Conservation (phyloP, 179 eudicot genomes). For the Dionaea muscipula region DNA sequence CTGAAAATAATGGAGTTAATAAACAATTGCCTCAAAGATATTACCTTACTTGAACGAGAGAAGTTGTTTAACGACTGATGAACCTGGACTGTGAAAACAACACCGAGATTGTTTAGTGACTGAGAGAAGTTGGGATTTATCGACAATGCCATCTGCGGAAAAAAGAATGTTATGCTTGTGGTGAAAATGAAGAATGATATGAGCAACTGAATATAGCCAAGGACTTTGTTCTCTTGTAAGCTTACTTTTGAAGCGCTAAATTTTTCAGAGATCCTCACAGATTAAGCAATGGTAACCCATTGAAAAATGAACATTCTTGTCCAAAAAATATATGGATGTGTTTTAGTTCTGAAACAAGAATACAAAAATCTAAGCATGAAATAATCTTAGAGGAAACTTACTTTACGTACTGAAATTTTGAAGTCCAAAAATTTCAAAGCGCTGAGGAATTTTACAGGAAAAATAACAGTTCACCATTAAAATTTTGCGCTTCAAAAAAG, state of each 20-base stretch:
- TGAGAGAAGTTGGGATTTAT: slow-evolving; percentile 96
- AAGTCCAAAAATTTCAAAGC: no score
- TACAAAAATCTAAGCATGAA: no score
- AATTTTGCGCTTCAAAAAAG: neutral
- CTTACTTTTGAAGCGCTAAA: no score
- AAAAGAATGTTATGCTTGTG: slow-evolving; percentile 10
- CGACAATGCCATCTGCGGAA: slow-evolving; percentile 77
- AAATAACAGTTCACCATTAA: neutral
- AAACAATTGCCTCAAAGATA: slow-evolving; percentile 7
- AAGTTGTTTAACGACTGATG: no score
- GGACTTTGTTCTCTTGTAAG: neutral
- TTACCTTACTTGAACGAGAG: no score
- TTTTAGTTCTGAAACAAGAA: no score
- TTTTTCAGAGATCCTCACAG: no score
- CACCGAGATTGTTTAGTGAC: slow-evolving; percentile 97
- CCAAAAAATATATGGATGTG: no score
- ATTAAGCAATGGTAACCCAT: no score
- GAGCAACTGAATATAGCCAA: neutral
- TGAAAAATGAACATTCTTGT: no score
- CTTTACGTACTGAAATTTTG: no score
- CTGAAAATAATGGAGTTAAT: slow-evolving; percentile 24
- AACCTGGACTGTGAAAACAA: slow-evolving; percentile 97
- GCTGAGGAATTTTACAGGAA: neutral
- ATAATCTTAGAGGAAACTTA: no score
- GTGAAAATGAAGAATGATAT: neutral